Conservation (phyloP, 2,329 filamentous ascomycete genomes). For the Alternaria sp. region DNA sequence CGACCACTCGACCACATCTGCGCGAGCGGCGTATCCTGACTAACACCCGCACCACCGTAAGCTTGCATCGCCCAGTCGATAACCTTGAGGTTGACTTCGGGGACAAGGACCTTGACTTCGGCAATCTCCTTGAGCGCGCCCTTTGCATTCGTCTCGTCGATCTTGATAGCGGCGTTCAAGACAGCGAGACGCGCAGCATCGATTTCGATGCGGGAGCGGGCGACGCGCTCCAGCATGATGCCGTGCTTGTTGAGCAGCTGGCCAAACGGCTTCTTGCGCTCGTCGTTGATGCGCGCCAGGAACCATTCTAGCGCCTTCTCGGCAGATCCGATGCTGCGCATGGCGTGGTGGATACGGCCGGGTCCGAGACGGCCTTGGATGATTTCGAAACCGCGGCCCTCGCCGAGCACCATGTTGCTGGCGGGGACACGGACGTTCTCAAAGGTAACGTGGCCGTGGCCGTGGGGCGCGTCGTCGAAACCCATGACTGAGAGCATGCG, state of each 20-base stretch:
- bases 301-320: constrained; percentile 95
- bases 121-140: constrained; percentile 91
- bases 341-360: constrained; percentile 96
- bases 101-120: constrained; percentile 91
- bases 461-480: constrained; percentile 97
- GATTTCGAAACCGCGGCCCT: constrained; percentile 95
- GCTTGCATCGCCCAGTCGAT: constrained; percentile 95
- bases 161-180: constrained; percentile 92
- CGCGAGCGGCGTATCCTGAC: constrained; percentile 89
- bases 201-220: constrained; percentile 90
- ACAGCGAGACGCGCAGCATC: constrained; percentile 89
- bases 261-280: constrained; percentile 88
- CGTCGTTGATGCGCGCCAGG: constrained; percentile 92
- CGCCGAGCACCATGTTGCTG: constrained; percentile 85
- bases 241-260: constrained; percentile 88
- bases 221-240: constrained; percentile 94
- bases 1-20: constrained; percentile 79
- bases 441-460: constrained; percentile 92
- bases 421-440: constrained; percentile 87
- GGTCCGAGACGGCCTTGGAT: constrained; percentile 96
- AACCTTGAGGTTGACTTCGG: constrained; percentile 80
- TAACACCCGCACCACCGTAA: constrained; percentile 89
- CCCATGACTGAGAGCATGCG: constrained; percentile 95
- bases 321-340: constrained; percentile 90
- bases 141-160: constrained; percentile 90